Conservation (phyloP, 345 rosid species). For the Lumnitzera racemosa region DNA sequence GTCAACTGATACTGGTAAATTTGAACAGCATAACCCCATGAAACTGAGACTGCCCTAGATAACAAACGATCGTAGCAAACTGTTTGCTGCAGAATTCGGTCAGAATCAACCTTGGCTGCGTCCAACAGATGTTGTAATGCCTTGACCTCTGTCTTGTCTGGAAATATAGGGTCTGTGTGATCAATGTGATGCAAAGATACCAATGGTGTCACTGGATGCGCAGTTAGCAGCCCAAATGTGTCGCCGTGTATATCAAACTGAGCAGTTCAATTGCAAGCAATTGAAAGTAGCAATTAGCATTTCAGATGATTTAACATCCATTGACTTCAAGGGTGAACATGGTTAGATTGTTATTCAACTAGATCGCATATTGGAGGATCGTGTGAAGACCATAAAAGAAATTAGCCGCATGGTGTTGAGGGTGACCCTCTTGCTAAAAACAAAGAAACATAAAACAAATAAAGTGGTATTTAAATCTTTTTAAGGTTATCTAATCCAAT, state of each 20-base stretch:
- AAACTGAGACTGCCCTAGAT: constrained; percentile 62
- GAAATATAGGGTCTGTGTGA: constrained; percentile 45
- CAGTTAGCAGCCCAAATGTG: constrained; percentile 63
- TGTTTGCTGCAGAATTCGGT: constrained; percentile 60
- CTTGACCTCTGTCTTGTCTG: constrained; percentile 31
- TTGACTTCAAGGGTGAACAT: neutral
- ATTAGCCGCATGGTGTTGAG: too few species aligned
- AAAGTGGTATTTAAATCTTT: too few species aligned
- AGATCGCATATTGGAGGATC: too few species aligned
- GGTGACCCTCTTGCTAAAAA: too few species aligned
- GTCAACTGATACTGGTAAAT: constrained; percentile 38
- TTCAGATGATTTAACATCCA: neutral
- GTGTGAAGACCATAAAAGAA: too few species aligned
- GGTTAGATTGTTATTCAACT: too few species aligned
- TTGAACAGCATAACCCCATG: constrained; percentile 87
- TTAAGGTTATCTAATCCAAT: too few species aligned
- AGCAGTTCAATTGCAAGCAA: neutral
- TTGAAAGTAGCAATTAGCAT: neutral
- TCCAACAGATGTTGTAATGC: constrained; percentile 42
- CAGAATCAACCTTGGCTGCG: constrained; percentile 46
- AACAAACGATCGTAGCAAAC: constrained; percentile 48
- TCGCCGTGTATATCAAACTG: constrained; percentile 79
- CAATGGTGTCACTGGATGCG: constrained; percentile 70
- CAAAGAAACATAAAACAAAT: too few species aligned
- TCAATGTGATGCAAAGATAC: constrained; percentile 76